A percentile compares a stretch with the other conserved stretches of the same genome.
phyloP scores from a whole-genome alignment of 768 basidiomycete species.

The Phylloporus sp. region DNA sequence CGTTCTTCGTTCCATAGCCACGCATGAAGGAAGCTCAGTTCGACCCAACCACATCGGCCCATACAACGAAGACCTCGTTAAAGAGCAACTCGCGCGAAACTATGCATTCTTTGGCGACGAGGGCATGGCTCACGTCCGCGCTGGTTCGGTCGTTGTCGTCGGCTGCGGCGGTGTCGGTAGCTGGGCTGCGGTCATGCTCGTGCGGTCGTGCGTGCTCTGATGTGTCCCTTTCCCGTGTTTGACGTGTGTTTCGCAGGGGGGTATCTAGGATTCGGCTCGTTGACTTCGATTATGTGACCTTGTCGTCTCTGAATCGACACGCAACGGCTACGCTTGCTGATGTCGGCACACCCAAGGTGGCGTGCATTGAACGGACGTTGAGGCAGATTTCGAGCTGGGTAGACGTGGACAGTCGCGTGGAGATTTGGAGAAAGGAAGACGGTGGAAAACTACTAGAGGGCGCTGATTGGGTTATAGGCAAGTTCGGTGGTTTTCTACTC shows the following conservation, averaged over 20 bases:
- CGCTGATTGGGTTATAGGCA: slow-evolving; percentile 93
- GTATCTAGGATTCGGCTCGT: slow-evolving; percentile 74
- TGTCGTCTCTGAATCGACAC: slow-evolving; percentile 93
- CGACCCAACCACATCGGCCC: slow-evolving; percentile 19
- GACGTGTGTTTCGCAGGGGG: slow-evolving; percentile 43
- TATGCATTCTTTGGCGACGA: slow-evolving; percentile 94
- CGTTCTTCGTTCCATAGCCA: slow-evolving; percentile 47
- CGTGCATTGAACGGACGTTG: slow-evolving; percentile 63
- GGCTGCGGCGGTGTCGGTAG: slow-evolving; percentile 97
- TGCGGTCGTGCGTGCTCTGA: slow-evolving; percentile 65
- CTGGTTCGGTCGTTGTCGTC: slow-evolving; percentile 77
- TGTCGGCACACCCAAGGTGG: slow-evolving; percentile 92
- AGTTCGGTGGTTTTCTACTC: slow-evolving; percentile 17
- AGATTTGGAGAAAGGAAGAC: slow-evolving; percentile 83
- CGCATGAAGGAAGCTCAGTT: slow-evolving; percentile 6
- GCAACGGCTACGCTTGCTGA: slow-evolving; percentile 86
- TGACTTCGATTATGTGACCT: slow-evolving; percentile 94
- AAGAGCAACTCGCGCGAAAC: slow-evolving; percentile 89
- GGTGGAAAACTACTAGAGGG: slow-evolving; percentile 72
- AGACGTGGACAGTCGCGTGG: slow-evolving; percentile 76
- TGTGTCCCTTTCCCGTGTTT: not conserved
- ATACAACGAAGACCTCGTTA: slow-evolving; percentile 79
- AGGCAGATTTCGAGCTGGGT: slow-evolving; percentile 81
- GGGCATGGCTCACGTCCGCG: slow-evolving; percentile 74
- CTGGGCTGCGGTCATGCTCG: slow-evolving; percentile 93